phyloP scores from a whole-genome alignment of 202 grass and related monocot genomes.

The Schoenoplectus tabernaemontani region DNA sequence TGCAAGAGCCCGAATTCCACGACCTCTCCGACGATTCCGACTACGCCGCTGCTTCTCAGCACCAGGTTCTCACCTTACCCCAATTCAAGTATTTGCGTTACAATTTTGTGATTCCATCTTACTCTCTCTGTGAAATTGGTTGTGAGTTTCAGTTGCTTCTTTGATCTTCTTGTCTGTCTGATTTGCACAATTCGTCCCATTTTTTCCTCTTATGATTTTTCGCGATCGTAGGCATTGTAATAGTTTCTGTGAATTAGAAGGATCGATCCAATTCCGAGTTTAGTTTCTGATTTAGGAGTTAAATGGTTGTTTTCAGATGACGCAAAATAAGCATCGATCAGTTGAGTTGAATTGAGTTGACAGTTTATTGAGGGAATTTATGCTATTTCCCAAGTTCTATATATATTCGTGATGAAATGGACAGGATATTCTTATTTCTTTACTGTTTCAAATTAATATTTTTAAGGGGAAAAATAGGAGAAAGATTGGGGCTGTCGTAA shows the following conservation, averaged over 20 bases:
- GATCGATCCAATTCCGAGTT: too few species aligned
- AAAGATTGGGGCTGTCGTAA: neutral
- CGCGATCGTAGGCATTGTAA: too few species aligned
- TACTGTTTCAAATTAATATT: neutral
- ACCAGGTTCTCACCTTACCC: conserved; percentile 30
- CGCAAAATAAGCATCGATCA: neutral
- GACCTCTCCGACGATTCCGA: conserved; percentile 96
- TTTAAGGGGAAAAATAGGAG: neutral
- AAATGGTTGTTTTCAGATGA: too few species aligned
- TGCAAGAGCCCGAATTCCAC: conserved; percentile 61
- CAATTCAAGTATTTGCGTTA: too few species aligned
- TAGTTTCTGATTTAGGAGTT: too few species aligned
- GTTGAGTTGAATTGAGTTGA: neutral
- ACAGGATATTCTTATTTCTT: neutral
- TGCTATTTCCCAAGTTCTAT: neutral
- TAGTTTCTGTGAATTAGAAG: too few species aligned
- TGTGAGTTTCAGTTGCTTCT: neutral
- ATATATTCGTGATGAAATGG: neutral
- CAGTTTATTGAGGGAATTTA: neutral
- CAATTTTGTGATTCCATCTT: too few species aligned
- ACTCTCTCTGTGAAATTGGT: too few species aligned
- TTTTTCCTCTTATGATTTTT: too few species aligned
- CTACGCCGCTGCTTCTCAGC: conserved; percentile 65
- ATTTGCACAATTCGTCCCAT: too few species aligned
- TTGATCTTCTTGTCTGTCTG: neutral